Evolutionary conservation across 225 moss, liverwort and hornwort species (phyloP).

Genomic region (Pleurozium schreberi): DNA sequence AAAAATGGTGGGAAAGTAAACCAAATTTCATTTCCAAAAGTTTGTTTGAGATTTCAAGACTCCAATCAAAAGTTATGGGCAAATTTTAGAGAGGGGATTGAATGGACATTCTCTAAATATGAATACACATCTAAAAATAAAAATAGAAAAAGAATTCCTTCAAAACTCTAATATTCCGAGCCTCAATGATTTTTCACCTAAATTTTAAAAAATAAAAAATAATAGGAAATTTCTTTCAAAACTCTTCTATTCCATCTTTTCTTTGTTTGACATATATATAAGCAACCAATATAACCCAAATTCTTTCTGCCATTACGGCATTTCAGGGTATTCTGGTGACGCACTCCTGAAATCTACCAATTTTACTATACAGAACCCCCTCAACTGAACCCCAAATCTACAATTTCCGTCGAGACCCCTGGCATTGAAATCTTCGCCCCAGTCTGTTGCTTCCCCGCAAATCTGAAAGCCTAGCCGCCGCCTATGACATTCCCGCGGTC

Average conservation of each 20-base stretch:
- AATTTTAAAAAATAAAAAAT: background rate
- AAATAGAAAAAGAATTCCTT: too few relatives aligned
- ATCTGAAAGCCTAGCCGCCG: slow-evolving; percentile 24
- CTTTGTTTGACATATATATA: background rate
- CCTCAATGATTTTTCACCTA: background rate
- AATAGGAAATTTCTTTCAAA: background rate
- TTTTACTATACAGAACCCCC: background rate
- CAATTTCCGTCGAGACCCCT: background rate
- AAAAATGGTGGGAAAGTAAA: too few relatives aligned
- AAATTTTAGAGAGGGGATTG: too few relatives aligned
- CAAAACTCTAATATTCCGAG: background rate
- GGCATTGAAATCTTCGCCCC: background rate
- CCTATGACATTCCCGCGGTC: background rate
- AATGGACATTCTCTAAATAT: too few relatives aligned
- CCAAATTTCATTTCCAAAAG: too few relatives aligned
- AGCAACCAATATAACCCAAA: background rate
- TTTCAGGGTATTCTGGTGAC: background rate
- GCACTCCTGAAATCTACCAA: background rate
- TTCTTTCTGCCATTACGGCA: background rate
- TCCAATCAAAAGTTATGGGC: too few relatives aligned
- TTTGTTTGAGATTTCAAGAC: too few relatives aligned
- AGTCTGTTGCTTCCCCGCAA: background rate
- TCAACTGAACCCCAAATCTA: background rate
- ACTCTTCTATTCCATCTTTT: background rate
- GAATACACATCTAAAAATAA: too few relatives aligned